Base-by-base conservation (phyloP, 345 rosid species). In the Erucastrum elatum region DNA sequence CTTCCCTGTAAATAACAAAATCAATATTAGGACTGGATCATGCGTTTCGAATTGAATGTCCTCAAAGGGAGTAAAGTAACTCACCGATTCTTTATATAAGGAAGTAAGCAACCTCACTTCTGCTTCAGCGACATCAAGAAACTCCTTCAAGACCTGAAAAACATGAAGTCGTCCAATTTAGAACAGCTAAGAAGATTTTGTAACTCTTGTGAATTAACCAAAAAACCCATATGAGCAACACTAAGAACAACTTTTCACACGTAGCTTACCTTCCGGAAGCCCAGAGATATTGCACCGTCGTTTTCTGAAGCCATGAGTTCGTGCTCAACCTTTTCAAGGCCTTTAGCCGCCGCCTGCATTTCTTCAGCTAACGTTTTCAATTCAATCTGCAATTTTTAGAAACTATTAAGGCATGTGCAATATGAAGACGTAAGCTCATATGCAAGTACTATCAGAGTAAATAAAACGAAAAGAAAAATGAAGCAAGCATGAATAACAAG, bases 331-430 rank as follows among this genome's bases (percentile, higher is more conserved):
- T 95, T 95, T 77, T 93, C 97, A 80, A 95, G 94, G 80, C 99
- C 99, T 87, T 86, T 95, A 83, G 86, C 86, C 64, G 90, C 94
- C 68, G 99, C 99, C 88, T 95, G 99, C 98, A 94, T 93, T 86
- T 94, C 98, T 86, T 94, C 98, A 78, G 98, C 98, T 86, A 94
- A 82, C 64, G 86, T 82, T 88, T 95, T 95, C 84, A 95, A 81
- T 87, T 95, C 98, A 84, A 95, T 93, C 99, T 95, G 82, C 67
- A 67, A 12, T 76, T 74, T 66, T 61, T 4, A 53, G 34, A 30
- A 75, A 73, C 65, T 70, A 35, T 11, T 6, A 66, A 64, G 65
- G 56, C 31, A 41, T 46, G 5, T 31, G 62, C 68, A 33, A 56
- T 26, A 73, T 16, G 30, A 66, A 68, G 34, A 11, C 11, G 25